Conservation (phyloP, 495 filamentous ascomycete species). For the Penicillium angulare region DNA sequence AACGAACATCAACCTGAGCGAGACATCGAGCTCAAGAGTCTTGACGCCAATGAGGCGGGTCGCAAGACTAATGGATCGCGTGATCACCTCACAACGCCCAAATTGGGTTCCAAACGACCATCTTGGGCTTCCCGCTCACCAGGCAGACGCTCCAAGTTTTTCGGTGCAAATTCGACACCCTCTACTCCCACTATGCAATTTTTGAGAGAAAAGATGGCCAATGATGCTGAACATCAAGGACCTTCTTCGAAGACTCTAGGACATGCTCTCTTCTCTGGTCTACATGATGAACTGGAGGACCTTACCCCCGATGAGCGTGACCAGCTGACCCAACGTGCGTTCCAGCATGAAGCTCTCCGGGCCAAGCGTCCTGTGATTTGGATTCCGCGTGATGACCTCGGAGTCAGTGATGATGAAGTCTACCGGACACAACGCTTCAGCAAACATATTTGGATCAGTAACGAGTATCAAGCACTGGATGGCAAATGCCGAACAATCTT, state of each 20-base stretch:
- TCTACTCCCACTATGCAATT: conserved; percentile 32
- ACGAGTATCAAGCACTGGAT: conserved; percentile 85
- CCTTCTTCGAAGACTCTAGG: conserved; percentile 52
- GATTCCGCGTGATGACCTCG: conserved; percentile 91
- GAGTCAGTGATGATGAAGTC: conserved; percentile 90
- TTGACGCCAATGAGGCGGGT: conserved; percentile 37
- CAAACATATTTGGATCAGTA: conserved; percentile 88
- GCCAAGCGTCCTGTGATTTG: conserved; percentile 86
- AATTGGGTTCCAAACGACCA: conserved; percentile 20
- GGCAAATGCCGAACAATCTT: conserved; percentile 84
- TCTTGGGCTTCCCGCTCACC: conserved; percentile 47
- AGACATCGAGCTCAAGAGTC: conserved; percentile 60
- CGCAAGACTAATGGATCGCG: conserved; percentile 12
- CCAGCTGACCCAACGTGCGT: conserved; percentile 79
- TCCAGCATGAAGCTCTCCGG: conserved; percentile 85
- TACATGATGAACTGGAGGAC: conserved; percentile 91
- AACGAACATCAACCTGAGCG: conserved; percentile 33
- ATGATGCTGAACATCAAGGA: conserved; percentile 68
- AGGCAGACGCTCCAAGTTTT: conserved; percentile 43
- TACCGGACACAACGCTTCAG: conserved; percentile 71
- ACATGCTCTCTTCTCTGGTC: conserved; percentile 80
- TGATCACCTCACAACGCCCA: conserved; percentile 18
- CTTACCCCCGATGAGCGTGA: conserved; percentile 89
- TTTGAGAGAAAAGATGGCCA: conserved; percentile 37
- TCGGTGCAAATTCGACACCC: conserved; percentile 29